Evolutionary conservation across 2,329 filamentous ascomycete genomes (phyloP), one percentile per base, ranked within the genome.

Genomic region (Gremmenia infestans): DNA sequence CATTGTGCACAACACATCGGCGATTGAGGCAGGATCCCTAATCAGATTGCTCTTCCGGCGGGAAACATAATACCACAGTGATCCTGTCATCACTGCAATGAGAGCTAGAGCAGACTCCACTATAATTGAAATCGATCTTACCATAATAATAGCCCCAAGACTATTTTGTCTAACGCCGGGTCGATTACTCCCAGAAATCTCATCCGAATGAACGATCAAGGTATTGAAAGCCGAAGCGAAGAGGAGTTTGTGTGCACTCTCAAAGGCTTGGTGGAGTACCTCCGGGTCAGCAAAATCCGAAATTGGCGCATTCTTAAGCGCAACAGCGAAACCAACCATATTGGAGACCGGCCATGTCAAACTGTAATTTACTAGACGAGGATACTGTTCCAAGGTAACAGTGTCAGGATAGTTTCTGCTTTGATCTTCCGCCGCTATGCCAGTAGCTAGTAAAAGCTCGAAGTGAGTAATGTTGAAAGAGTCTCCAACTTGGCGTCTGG

Each of bases 191-290:
- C 50, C 8, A 19, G 45, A 9, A 14, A 19, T 6, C 15, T 14
- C 46, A 7, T 19, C 39, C 11, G 15, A 4, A 3, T 50, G 46
- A 0, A 25, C 5, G 5, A 43, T 52, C 17, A 66, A 42, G 3
- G 60, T 35, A 36, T 53, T 62, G 8, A 70, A 58, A 4, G 70
- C 70, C 4, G 60, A 14, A 0, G 72, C 60, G 45, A 79, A 78
- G 0, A 78, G 60, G 0, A 79, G 32, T 14, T 72, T 64, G 52
- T 79, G 76, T 0, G 74, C 73, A 1, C 66, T 64, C 28, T 73
- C 66, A 47, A 75, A 77, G 0, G 72, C 70, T 2, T 59, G 32
- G 0, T 65, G 60, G 0, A 79, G 54, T 0, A 55, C 58, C 14
- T 65, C 49, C 25, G 69, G 68, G 40, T 74, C 68, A 1, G 73